phyloP scores from a whole-genome alignment of 1,284 basidiomycete genomes.

The Microbotryum silenes-acaulis region DNA sequence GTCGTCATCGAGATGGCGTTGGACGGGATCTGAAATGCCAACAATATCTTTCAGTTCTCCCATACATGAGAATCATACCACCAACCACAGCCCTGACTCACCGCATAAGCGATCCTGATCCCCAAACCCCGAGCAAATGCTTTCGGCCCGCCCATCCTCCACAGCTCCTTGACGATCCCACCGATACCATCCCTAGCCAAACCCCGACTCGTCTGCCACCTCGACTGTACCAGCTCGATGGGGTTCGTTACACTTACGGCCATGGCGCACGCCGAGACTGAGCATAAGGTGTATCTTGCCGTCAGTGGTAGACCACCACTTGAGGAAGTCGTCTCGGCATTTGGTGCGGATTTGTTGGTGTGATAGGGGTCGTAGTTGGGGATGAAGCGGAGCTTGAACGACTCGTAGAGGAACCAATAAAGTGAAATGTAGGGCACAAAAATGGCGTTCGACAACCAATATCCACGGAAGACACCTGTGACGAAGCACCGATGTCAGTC shows the following conservation, averaged over 20 bases:
- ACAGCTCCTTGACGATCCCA: slow-evolving; percentile 26
- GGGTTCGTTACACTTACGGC: slow-evolving; percentile 28
- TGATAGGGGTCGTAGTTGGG: slow-evolving; percentile 25
- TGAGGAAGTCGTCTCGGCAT: neutral
- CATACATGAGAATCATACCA: too few species aligned
- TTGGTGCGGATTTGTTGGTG: neutral
- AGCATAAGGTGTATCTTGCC: slow-evolving; percentile 31
- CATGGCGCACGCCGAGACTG: slow-evolving; percentile 26
- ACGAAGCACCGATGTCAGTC: slow-evolving; percentile 13
- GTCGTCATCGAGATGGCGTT: slow-evolving; percentile 33
- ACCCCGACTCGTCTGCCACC: slow-evolving; percentile 33
- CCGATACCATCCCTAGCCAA: slow-evolving; percentile 19
- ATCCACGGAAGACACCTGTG: slow-evolving; percentile 23
- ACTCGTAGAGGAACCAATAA: slow-evolving; percentile 28
- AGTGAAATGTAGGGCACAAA: slow-evolving; percentile 3
- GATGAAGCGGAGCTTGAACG: slow-evolving; percentile 32
- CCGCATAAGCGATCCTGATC: slow-evolving; percentile 30
- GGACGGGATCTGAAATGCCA: slow-evolving; percentile 27
- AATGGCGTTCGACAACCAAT: slow-evolving; percentile 18
- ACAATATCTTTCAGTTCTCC: too few species aligned
- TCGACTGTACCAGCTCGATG: slow-evolving; percentile 33
- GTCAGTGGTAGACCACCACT: slow-evolving; percentile 19
- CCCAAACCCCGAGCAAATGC: slow-evolving; percentile 31
- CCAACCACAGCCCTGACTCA: slow-evolving; percentile 6
- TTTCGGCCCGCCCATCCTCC: slow-evolving; percentile 23